These are phyloP conservation scores for Gamarada debralockiae DNA, from an alignment of 495 filamentous ascomycete genomes.

Conservation along the genomic window DNA sequence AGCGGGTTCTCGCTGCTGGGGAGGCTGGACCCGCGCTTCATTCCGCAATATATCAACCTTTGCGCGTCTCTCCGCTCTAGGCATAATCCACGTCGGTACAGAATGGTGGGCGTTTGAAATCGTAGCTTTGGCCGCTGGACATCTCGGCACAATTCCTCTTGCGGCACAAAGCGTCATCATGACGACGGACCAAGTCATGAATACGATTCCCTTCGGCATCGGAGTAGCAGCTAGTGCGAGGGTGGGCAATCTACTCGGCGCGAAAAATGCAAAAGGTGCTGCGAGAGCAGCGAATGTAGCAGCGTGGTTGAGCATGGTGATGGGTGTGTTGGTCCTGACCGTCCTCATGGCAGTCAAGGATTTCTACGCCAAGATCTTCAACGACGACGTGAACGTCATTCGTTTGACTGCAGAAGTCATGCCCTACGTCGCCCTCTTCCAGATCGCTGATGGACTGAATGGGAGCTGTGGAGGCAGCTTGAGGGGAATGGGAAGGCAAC, in stretches of 20 bases:
- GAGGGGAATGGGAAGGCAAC: slow-evolving; percentile 83
- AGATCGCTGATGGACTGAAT: slow-evolving; percentile 88
- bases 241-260: slow-evolving; percentile 80
- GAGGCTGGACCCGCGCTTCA: slow-evolving; percentile 67
- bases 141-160: slow-evolving; percentile 76
- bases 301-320: slow-evolving; percentile 66
- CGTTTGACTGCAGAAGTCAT: slow-evolving; percentile 74
- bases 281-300: slow-evolving; percentile 73
- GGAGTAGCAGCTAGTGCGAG: slow-evolving; percentile 79
- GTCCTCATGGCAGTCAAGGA: slow-evolving; percentile 71
- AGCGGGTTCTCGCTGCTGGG: slow-evolving; percentile 75
- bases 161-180: slow-evolving; percentile 92
- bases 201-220: slow-evolving; percentile 88
- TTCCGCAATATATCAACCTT: slow-evolving; percentile 68
- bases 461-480: slow-evolving; percentile 80
- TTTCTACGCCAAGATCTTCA: slow-evolving; percentile 80
- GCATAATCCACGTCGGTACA: slow-evolving; percentile 85
- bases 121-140: slow-evolving; percentile 83
- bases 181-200: slow-evolving; percentile 90
- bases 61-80: slow-evolving; percentile 69
- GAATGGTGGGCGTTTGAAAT: slow-evolving; percentile 99
- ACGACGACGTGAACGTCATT: slow-evolving; percentile 73
- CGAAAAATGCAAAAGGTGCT: slow-evolving; percentile 63
- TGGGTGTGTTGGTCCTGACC: slow-evolving; percentile 65
- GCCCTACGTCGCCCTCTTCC: slow-evolving; percentile 89